Base-by-base conservation (phyloP, 352 stramenopile species). In the Pythium brassicae region DNA sequence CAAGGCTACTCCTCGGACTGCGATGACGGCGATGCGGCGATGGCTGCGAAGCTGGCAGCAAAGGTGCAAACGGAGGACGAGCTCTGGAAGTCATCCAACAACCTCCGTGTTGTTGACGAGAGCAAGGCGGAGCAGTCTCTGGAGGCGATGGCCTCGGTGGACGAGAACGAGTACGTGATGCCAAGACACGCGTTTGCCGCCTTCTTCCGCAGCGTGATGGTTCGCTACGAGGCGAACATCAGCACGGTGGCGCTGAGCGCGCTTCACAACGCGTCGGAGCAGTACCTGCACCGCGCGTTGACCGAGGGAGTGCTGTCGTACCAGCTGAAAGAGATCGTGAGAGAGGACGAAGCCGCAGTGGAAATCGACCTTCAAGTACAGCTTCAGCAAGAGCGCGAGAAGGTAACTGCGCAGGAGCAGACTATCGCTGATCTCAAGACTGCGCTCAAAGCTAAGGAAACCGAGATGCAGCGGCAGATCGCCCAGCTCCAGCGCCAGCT, bases 1-100 rank as follows among this genome's bases (percentile, higher is more conserved):
- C 83, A 94, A 55, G 85, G 81, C 3, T 86, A 93, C 47, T 74
- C 68, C 20, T 94, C 85, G 25, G 85, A 92, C 53, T 84, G 68
- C 35, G 79, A 91, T 37, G 67, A 72, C n/a, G 54, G 57, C 15
- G 66, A 84, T 26, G 61, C 65, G 0, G 37, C 49, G 4, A 69
- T 59, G 23, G n/a, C 71, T 20, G n/a, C 53, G n/a, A 50, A 32
- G 35, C 67, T 72, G 58, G 53, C 61, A 44, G 23, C 39, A 35
- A 29, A 20, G 3, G 66, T 35, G 19, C 15, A 54, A 20, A 10
- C 64, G 12, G 79, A 92, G 63, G 77, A 92, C 48, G 47, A 54
- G 3, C 57, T 74, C 25, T 94, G 83, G 83, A 62, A 59, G n/a
- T 53, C 50, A 10, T 57, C 61, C 37, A 65, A 69, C 29, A 57